Percentiles rank a stretch among this genome's conserved stretches.
These are phyloP conservation scores for Exophiala spinifera DNA, from an alignment of 2,329 filamentous ascomycete species.

Conservation along the genomic window DNA sequence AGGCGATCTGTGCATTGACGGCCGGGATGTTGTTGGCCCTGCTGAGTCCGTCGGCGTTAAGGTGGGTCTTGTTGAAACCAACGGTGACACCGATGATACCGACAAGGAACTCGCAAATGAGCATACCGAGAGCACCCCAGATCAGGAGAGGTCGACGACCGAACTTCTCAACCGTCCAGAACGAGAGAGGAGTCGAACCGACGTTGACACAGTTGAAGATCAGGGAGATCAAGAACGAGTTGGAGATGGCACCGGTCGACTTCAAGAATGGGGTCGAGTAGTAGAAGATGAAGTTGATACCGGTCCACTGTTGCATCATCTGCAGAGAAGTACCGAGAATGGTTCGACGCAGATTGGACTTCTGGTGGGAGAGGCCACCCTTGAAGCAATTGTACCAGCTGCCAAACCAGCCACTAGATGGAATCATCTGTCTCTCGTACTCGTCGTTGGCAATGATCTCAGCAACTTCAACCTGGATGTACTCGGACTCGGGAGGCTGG, in stretches of 20 bases:
- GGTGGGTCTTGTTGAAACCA: background rate
- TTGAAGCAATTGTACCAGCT: constrained; percentile 67
- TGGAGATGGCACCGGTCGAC: constrained; percentile 65
- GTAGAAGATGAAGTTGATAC: constrained; percentile 93
- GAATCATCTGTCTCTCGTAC: constrained; percentile 62
- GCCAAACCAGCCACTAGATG: constrained; percentile 61
- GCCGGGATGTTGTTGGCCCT: constrained; percentile 36
- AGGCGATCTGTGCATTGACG: constrained; percentile 45
- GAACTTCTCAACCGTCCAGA: constrained; percentile 49
- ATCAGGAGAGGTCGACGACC: constrained; percentile 49
- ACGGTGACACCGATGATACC: constrained; percentile 40
- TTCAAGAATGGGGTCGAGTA: constrained; percentile 76
- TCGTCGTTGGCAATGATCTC: constrained; percentile 89
- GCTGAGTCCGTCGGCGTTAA: constrained; percentile 35
- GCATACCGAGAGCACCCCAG: constrained; percentile 47
- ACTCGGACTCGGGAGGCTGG: constrained; percentile 68
- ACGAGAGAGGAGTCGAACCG: constrained; percentile 45
- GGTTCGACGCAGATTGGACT: constrained; percentile 61
- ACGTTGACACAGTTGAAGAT: constrained; percentile 51
- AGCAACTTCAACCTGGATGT: constrained; percentile 72
- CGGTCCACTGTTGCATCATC: constrained; percentile 80
- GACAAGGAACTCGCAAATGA: constrained; percentile 48
- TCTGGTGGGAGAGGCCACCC: constrained; percentile 52
- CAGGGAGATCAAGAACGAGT: constrained; percentile 47
- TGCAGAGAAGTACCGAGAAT: constrained; percentile 70